Base-by-base conservation (phyloP, 2,329 filamentous ascomycete genomes). In the Daldinia sp. region DNA sequence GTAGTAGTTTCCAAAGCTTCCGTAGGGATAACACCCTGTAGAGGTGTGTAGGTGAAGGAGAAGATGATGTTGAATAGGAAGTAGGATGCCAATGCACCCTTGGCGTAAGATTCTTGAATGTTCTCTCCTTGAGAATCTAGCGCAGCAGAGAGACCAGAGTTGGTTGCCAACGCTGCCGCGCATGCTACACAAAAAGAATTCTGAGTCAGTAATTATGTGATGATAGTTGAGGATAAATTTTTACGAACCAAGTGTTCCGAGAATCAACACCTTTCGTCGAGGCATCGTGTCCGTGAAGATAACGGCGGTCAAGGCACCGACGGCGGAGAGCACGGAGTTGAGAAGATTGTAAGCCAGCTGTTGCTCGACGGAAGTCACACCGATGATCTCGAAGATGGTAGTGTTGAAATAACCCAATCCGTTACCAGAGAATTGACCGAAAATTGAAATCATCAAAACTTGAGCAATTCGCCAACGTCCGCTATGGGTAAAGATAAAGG, bases 391-490 rank as follows among this genome's bases (percentile, higher is more conserved):
- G 70, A 80, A 82, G 67, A 83, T 83, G 34, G 76, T 77, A 6
- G 81, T 76, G 71, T 83, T 83, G 73, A 82, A 83, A 74, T 83
- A 83, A 11, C 81, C 80, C 5, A 83, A 77, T 52, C 81, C 81
- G 59, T 82, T 82, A 17, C 81, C 81, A 0, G 81, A 82, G 72
- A 82, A 83, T 68, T 83, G 81, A 13, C 81, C 81, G 57, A 83
- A 83, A 63, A 82, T 75, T 43, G 80, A 81, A 64, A 83, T 82
- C 79, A 83, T 82, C 64, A 82, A 65, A 39, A 83, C 80, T 62
- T 83, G 80, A 3, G 76, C 74, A 56, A 81, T 79, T 21, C 81
- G 76, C 81, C 81, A 83, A 53, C 81, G 80, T 41, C 80, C 80
- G 48, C 73, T 78, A 73, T 82, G 80, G 8, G 77, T 75, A 3